Conservation (phyloP, 805 yeast species). For the Saccharomycopsis synnaedendra region DNA sequence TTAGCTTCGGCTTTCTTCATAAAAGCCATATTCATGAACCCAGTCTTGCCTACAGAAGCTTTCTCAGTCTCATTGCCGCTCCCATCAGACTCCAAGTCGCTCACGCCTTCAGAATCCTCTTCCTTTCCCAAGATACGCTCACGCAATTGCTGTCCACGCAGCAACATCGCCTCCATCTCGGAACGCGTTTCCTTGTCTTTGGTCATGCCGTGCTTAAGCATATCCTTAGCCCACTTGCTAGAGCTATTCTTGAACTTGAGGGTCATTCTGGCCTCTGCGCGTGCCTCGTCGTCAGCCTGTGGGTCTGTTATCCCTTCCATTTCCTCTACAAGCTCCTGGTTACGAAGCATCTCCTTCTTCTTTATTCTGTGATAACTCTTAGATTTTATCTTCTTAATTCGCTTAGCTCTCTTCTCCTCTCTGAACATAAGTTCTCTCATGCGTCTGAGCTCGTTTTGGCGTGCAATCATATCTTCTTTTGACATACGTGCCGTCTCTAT, state of each 20-base stretch:
- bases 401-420: slow-evolving; percentile 82
- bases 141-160: slow-evolving; percentile 72
- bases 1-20: slow-evolving; percentile 84
- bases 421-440: slow-evolving; percentile 96
- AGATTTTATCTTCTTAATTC: slow-evolving; percentile 91
- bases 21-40: slow-evolving; percentile 88
- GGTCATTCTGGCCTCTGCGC: slow-evolving; percentile 90
- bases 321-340: slow-evolving; percentile 56
- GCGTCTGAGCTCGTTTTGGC: slow-evolving; percentile 72
- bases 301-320: slow-evolving; percentile 37
- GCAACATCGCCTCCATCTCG: slow-evolving; percentile 89
- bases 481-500: slow-evolving; percentile 73
- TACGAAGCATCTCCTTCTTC: slow-evolving; percentile 70
- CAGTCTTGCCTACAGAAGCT: slow-evolving; percentile 61
- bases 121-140: slow-evolving; percentile 59
- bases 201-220: slow-evolving; percentile 82
- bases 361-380: slow-evolving; percentile 78
- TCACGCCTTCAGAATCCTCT: slow-evolving; percentile 35
- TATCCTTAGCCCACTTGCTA: slow-evolving; percentile 73
- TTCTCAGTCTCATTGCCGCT: slow-evolving; percentile 28
- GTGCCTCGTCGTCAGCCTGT: slow-evolving; percentile 55
- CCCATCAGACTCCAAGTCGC: slow-evolving; percentile 38
- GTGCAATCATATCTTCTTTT: slow-evolving; percentile 63
- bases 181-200: slow-evolving; percentile 77
- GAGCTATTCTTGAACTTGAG: slow-evolving; percentile 81